Percentiles rank a stretch among this genome's conserved stretches.
These are phyloP conservation scores for Piloderma croceum DNA, from an alignment of 768 basidiomycete genomes.

Conservation along the genomic window DNA sequence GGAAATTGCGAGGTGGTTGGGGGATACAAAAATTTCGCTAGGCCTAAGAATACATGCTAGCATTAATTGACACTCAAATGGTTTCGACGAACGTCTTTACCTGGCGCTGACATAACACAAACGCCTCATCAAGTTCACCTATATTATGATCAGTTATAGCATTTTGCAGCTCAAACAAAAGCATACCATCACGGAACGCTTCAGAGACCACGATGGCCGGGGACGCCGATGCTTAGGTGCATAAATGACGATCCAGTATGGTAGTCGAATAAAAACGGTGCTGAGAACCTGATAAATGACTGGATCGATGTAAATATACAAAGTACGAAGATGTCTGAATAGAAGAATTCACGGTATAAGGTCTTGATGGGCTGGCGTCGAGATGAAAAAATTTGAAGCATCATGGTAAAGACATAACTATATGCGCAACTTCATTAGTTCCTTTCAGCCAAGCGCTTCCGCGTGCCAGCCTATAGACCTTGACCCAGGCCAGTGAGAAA, in stretches of 20 bases:
- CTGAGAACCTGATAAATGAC: constrained; percentile 8
- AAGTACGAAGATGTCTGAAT: too few relatives aligned
- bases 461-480: too few relatives aligned
- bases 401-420: too few relatives aligned
- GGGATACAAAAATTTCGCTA: constrained; percentile 14
- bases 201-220: constrained; percentile 18
- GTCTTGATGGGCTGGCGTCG: constrained; percentile 6
- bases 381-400: too few relatives aligned
- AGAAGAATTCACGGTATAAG: not conserved
- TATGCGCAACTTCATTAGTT: too few relatives aligned
- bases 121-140: too few relatives aligned
- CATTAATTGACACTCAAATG: too few relatives aligned
- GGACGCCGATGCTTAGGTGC: constrained; percentile 19
- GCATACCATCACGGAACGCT: constrained; percentile 14
- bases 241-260: constrained; percentile 17
- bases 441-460: too few relatives aligned
- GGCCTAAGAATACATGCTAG: constrained; percentile 11
- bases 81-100: too few relatives aligned
- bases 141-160: constrained; percentile 14
- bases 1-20: constrained; percentile 16
- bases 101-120: too few relatives aligned
- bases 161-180: constrained; percentile 18
- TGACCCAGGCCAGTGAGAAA: too few relatives aligned
- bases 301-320: too few relatives aligned
- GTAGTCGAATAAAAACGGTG: constrained; percentile 18